Evolutionary conservation across 495 filamentous ascomycete species (phyloP).

Genomic region (Geopyxis carbonaria): DNA sequence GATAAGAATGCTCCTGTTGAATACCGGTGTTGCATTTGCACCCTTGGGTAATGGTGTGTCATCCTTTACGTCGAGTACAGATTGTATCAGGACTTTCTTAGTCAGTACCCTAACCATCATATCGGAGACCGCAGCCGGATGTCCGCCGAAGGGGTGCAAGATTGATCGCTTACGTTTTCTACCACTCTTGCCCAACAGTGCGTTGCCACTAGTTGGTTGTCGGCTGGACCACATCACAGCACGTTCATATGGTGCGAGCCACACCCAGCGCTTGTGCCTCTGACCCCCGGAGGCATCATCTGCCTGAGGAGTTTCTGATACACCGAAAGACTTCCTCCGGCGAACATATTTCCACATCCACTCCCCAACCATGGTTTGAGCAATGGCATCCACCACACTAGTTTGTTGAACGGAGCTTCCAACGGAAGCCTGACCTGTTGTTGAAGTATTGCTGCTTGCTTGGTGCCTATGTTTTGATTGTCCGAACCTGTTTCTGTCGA

Average conservation of each 20-base stretch:
- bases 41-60: slow-evolving; percentile 75
- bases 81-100: slow-evolving; percentile 70
- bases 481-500: slow-evolving; percentile 28
- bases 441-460: slow-evolving; percentile 34
- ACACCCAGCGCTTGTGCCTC: slow-evolving; percentile 93
- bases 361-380: slow-evolving; percentile 95
- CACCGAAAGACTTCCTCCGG: slow-evolving; percentile 78
- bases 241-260: slow-evolving; percentile 89
- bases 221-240: slow-evolving; percentile 97
- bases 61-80: slow-evolving; percentile 90
- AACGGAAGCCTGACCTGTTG: slow-evolving; percentile 37
- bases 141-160: slow-evolving; percentile 22
- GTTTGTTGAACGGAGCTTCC: slow-evolving; percentile 48
- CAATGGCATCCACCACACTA: slow-evolving; percentile 91
- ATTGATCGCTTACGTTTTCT: slow-evolving; percentile 62
- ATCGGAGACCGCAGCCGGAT: slow-evolving; percentile 16
- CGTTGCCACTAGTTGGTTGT: slow-evolving; percentile 74
- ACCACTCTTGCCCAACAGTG: slow-evolving; percentile 85
- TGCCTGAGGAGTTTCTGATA: slow-evolving; percentile 45
- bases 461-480: slow-evolving; percentile 17
- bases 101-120: slow-evolving; percentile 25
- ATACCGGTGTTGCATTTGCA: slow-evolving; percentile 39
- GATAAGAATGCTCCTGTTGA: slow-evolving; percentile 89
- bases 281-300: slow-evolving; percentile 35
- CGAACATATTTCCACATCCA: slow-evolving; percentile 99